Conservation (phyloP, 306 rosid species). For the Sindora glabra region DNA sequence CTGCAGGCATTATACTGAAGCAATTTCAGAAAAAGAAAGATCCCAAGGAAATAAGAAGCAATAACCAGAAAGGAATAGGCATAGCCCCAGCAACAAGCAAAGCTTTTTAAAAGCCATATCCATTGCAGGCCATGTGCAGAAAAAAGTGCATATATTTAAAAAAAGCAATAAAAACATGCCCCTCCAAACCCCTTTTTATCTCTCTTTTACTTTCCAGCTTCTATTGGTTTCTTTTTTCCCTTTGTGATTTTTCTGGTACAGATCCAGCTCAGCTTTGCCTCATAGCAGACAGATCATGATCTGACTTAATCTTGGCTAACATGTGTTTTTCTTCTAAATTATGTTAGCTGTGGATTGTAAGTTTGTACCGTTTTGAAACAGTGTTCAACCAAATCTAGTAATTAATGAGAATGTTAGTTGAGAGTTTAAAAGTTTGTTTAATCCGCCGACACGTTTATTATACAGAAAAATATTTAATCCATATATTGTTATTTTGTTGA, state of each 20-base stretch:
- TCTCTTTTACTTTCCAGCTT: conserved; percentile 45
- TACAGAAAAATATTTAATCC: too few relatives aligned
- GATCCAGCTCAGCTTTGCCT: conserved; percentile 47
- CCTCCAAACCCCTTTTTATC: conserved; percentile 34
- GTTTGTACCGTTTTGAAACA: conserved; percentile 3
- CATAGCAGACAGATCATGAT: conserved; percentile 29
- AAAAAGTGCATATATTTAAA: conserved; percentile 34
- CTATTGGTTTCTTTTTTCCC: too few relatives aligned
- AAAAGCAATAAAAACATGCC: conserved; percentile 46
- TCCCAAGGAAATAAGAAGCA: conserved; percentile 13
- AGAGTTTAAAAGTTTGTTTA: too few relatives aligned
- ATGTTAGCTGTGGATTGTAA: background rate
- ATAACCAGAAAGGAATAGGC: conserved; percentile 47
- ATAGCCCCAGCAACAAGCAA: conserved; percentile 65
- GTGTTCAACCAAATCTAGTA: conserved; percentile 15
- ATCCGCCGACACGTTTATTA: too few relatives aligned
- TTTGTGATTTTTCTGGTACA: conserved; percentile 36
- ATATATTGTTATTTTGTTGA: too few relatives aligned
- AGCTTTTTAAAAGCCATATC: conserved; percentile 49
- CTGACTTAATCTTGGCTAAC: conserved; percentile 26
- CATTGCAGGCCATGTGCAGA: conserved; percentile 67
- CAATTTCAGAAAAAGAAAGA: background rate
- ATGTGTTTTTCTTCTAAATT: conserved; percentile 26
- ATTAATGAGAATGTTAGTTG: conserved; percentile 4
- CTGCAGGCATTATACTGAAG: conserved; percentile 21